Conservation (phyloP, 208 protist genomes). For the Crithidia sp. region DNA sequence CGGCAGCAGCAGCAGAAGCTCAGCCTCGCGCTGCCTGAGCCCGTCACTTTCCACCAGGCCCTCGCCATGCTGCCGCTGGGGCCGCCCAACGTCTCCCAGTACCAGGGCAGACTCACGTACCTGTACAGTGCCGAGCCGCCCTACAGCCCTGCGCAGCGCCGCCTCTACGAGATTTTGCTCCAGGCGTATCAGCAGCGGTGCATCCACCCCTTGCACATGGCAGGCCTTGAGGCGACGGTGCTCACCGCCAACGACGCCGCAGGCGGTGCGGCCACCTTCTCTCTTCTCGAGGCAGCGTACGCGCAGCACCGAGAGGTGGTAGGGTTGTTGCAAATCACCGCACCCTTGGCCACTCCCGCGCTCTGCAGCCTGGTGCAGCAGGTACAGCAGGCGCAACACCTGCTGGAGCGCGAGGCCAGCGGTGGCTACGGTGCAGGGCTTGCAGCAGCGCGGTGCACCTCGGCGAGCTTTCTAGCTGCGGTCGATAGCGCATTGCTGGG, state of each 20-base stretch:
- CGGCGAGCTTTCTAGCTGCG: slow-evolving; percentile 17
- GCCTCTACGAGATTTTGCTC: slow-evolving; percentile 42
- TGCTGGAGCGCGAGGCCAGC: slow-evolving; percentile 27
- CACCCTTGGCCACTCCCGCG: slow-evolving; percentile 10
- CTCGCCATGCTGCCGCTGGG: slow-evolving; percentile 16
- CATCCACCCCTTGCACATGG: slow-evolving; percentile 60
- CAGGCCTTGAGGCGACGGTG: slow-evolving; percentile 34
- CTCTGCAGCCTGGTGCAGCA: slow-evolving; percentile 7
- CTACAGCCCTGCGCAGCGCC: slow-evolving; percentile 32
- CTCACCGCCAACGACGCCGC: background rate
- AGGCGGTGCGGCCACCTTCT: background rate
- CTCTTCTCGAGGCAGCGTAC: background rate
- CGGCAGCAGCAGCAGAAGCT: no score
- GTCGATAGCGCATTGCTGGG: slow-evolving; percentile 28
- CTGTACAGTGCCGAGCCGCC: slow-evolving; percentile 11
- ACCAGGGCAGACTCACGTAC: slow-evolving; percentile 20
- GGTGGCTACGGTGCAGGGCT: background rate
- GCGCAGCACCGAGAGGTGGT: slow-evolving; percentile 30
- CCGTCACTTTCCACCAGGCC: slow-evolving; percentile 6
- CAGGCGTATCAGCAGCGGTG: slow-evolving; percentile 39
- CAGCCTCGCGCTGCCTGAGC: no score
- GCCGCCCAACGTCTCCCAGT: slow-evolving; percentile 13
- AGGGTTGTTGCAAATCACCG: slow-evolving; percentile 22
- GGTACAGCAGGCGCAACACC: slow-evolving; percentile 10
- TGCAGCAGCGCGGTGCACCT: background rate